Conservation (phyloP, 176 grass and related monocot genomes). For the Pontederia paniculata region DNA sequence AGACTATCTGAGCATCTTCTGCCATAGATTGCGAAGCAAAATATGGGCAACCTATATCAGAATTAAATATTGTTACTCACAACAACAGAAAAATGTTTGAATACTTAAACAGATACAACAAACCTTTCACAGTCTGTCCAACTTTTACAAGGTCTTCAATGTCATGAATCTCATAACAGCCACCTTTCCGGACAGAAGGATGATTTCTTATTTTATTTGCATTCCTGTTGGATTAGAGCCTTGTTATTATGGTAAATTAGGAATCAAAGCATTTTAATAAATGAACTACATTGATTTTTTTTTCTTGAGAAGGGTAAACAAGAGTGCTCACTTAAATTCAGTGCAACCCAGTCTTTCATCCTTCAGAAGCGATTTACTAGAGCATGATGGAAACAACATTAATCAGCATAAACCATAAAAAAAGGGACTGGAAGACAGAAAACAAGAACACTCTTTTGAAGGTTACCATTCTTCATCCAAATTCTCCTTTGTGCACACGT, state of each 20-base stretch:
- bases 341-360: constrained; percentile 49
- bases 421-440: constrained; percentile 2
- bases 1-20: constrained; percentile 72
- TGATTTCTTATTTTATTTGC: constrained; percentile 76
- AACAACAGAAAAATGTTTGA: not conserved
- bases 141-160: constrained; percentile 92
- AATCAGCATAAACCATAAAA: constrained; percentile 15
- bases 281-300: constrained; percentile 1
- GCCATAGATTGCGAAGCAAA: constrained; percentile 89
- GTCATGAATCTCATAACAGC: constrained; percentile 88
- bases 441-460: constrained; percentile 1
- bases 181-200: constrained; percentile 84
- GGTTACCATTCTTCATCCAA: constrained; percentile 77
- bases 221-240: constrained; percentile 36
- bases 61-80: constrained; percentile 12
- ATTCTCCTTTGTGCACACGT: constrained; percentile 40
- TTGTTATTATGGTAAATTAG: not conserved
- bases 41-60: constrained; percentile 70
- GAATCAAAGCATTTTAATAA: not conserved
- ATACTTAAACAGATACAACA: not conserved
- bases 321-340: constrained; percentile 72
- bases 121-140: constrained; percentile 60
- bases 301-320: constrained; percentile 1
- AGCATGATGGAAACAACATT: constrained; percentile 4
- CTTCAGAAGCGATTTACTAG: constrained; percentile 65